Conservation (phyloP, 2,329 filamentous ascomycete genomes). For the Talaromyces sp. region DNA sequence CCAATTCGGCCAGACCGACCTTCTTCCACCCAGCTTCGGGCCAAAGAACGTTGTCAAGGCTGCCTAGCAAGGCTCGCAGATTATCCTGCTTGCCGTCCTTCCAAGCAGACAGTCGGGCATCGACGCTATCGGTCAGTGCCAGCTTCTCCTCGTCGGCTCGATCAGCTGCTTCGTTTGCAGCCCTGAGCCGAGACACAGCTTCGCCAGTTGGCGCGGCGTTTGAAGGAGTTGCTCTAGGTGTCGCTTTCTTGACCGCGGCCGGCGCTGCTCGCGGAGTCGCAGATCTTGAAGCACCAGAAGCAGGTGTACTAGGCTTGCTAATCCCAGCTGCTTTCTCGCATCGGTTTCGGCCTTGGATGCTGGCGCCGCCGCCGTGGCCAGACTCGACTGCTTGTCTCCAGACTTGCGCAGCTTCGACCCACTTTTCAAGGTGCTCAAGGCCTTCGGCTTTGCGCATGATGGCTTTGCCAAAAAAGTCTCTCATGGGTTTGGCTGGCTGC, state of each 20-base stretch:
- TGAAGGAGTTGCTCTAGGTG: constrained; percentile 24
- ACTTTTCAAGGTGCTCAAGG: constrained; percentile 91
- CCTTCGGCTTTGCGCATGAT: constrained; percentile 93
- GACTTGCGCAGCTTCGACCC: constrained; percentile 72
- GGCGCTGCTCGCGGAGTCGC: constrained; percentile 40
- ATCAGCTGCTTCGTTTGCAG: constrained; percentile 80
- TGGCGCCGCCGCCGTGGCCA: constrained; percentile 78
- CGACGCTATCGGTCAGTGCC: constrained; percentile 77
- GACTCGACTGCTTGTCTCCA: constrained; percentile 82
- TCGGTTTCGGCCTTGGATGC: constrained; percentile 78
- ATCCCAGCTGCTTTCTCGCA: constrained; percentile 85
- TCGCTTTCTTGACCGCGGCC: constrained; percentile 19
- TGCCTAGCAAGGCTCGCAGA: constrained; percentile 77
- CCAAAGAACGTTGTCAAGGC: constrained; percentile 87
- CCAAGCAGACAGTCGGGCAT: constrained; percentile 75
- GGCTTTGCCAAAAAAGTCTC: constrained; percentile 88
- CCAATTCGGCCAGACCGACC: constrained; percentile 86
- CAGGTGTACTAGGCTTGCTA: constrained; percentile 41
- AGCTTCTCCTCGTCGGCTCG: constrained; percentile 90
- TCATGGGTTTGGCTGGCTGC: constrained; percentile 77
- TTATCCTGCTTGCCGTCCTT: constrained; percentile 91
- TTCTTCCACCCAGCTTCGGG: constrained; percentile 93
- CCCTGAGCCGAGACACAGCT: constrained; percentile 76
- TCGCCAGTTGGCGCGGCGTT: constrained; percentile 54
- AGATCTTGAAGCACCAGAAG: constrained; percentile 41